Percentiles rank a stretch among this genome's conserved stretches.
These are phyloP conservation scores for Fusarium piperis DNA, from an alignment of 2,329 filamentous ascomycete genomes.

Conservation along the genomic window DNA sequence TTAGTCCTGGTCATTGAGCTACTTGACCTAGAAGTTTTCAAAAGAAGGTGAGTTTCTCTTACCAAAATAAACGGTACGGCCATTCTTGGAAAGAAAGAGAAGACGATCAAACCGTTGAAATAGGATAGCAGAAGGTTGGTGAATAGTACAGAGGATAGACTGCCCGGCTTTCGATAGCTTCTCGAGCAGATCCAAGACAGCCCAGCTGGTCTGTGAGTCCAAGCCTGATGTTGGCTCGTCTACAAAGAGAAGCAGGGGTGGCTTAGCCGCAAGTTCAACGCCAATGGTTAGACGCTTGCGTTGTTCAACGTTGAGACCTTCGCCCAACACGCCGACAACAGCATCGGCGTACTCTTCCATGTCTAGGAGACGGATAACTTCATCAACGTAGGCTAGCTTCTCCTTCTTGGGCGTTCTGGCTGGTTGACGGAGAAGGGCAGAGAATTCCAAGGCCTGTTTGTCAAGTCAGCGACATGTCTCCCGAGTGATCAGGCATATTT, in stretches of 20 bases:
- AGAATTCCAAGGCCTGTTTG: slow-evolving; percentile 48
- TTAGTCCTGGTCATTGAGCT: too few species aligned
- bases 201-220: not conserved
- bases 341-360: slow-evolving; percentile 64
- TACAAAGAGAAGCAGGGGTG: slow-evolving; percentile 58
- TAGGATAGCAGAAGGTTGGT: slow-evolving; percentile 58
- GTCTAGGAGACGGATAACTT: slow-evolving; percentile 61
- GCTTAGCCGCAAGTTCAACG: slow-evolving; percentile 53
- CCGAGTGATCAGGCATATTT: too few species aligned
- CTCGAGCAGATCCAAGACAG: not conserved
- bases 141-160: slow-evolving; percentile 59
- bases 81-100: slow-evolving; percentile 67
- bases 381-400: slow-evolving; percentile 60
- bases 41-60: too few species aligned
- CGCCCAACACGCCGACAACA: slow-evolving; percentile 55
- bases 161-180: slow-evolving; percentile 52
- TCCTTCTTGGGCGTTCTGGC: slow-evolving; percentile 52
- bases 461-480: not conserved
- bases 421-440: slow-evolving; percentile 55
- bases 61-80: slow-evolving; percentile 71
- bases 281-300: slow-evolving; percentile 61
- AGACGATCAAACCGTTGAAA: slow-evolving; percentile 65
- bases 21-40: too few species aligned
- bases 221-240: slow-evolving; percentile 62
- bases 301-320: slow-evolving; percentile 58